These are phyloP conservation scores for Pseudogymnoascus sp. DNA, from an alignment of 2,329 filamentous ascomycete genomes.

Conservation along the genomic window DNA sequence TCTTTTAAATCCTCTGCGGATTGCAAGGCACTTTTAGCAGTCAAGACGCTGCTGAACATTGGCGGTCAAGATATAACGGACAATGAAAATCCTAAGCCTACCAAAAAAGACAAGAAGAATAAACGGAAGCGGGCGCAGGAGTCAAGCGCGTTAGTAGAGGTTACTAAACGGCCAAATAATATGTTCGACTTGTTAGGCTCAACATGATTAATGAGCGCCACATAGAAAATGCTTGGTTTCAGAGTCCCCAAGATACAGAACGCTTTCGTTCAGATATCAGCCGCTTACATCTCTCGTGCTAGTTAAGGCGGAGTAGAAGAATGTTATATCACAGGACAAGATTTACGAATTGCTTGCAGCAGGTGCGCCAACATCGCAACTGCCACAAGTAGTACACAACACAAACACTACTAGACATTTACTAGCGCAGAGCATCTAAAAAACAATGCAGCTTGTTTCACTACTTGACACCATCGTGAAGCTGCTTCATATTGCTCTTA, in stretches of 20 bases:
- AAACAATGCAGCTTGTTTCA: too few species aligned
- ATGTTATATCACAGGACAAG: too few species aligned
- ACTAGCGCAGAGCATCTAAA: too few species aligned
- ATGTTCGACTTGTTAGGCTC: not conserved
- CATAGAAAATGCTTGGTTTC: not conserved
- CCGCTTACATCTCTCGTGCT: not conserved
- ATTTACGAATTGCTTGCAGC: too few species aligned
- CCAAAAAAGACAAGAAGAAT: not conserved
- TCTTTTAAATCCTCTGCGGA: not conserved
- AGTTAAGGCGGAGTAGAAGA: not conserved
- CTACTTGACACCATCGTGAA: not conserved
- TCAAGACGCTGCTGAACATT: not conserved
- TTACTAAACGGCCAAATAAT: conserved; percentile 1
- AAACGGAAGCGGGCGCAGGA: conserved; percentile 2
- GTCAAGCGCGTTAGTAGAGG: not conserved
- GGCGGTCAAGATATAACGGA: not conserved
- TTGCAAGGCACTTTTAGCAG: not conserved
- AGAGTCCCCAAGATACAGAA: not conserved
- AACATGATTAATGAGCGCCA: not conserved
- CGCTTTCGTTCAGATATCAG: not conserved
- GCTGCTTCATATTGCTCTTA: not conserved
- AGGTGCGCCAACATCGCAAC: too few species aligned
- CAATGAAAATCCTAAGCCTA: not conserved
- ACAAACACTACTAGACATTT: too few species aligned
- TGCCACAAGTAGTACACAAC: too few species aligned